Evolutionary conservation across 345 rosid species (phyloP).

Genomic region (Salix dunnii): DNA sequence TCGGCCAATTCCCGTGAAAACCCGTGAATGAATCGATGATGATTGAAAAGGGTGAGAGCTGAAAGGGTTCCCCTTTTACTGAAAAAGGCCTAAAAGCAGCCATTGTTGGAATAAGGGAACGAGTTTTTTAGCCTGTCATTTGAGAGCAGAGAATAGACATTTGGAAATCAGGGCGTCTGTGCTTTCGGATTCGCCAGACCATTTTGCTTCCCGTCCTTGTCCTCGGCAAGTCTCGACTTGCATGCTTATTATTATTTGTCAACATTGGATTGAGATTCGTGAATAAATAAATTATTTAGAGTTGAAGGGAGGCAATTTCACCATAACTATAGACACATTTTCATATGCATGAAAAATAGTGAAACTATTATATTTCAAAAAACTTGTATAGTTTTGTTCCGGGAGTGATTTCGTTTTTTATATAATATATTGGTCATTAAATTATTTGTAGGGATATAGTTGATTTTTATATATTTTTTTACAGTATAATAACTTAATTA

Average conservation of each 20-base stretch:
- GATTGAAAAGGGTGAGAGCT: slow-evolving; percentile 3
- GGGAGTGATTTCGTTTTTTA: too few species aligned
- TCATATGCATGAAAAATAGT: too few species aligned
- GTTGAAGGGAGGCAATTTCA: not conserved
- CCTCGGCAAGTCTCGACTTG: not conserved
- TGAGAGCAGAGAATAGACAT: not conserved
- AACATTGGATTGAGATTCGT: not conserved
- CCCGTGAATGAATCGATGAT: not conserved
- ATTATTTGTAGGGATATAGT: too few species aligned
- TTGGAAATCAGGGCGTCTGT: not conserved
- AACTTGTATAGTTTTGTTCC: too few species aligned
- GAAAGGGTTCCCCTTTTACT: not conserved
- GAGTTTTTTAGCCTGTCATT: slow-evolving; percentile 28
- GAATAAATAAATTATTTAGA: not conserved
- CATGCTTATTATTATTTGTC: not conserved
- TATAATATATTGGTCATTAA: too few species aligned
- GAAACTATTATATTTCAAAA: not conserved
- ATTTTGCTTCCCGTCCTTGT: not conserved
- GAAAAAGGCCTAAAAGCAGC: slow-evolving; percentile 6
- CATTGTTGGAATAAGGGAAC: slow-evolving; percentile 18
- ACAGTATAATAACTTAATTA: too few species aligned
- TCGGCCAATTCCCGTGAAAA: slow-evolving; percentile 13
- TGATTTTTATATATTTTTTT: too few species aligned
- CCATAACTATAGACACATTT: too few species aligned
- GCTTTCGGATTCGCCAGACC: slow-evolving; percentile 15